Conservation (phyloP, 2,329 filamentous ascomycete genomes). For the Hypomyces perniciosus region DNA sequence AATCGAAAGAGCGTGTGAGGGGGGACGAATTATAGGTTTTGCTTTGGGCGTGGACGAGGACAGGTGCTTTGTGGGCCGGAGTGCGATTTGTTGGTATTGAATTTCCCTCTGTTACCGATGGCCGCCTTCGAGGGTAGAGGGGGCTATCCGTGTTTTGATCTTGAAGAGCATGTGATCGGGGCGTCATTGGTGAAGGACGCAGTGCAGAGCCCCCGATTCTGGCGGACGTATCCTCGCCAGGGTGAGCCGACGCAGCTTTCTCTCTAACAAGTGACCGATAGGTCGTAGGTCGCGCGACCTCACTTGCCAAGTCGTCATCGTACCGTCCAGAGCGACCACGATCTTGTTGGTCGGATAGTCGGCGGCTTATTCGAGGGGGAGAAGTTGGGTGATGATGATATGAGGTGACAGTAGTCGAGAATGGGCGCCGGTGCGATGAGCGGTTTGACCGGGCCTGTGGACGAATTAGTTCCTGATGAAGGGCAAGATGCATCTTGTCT, state of each 20-base stretch:
- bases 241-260: slow-evolving; percentile 32
- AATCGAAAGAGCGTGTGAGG: slow-evolving; percentile 40
- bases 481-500: background rate
- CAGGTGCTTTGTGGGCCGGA: slow-evolving; percentile 35
- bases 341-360: slow-evolving; percentile 53
- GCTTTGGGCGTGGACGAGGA: slow-evolving; percentile 19
- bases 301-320: slow-evolving; percentile 40
- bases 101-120: slow-evolving; percentile 45
- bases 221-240: slow-evolving; percentile 32
- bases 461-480: slow-evolving; percentile 3
- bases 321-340: slow-evolving; percentile 29
- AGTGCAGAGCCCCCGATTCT: slow-evolving; percentile 26
- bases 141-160: slow-evolving; percentile 31
- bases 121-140: slow-evolving; percentile 28
- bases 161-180: slow-evolving; percentile 42
- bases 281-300: slow-evolving; percentile 36
- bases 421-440: slow-evolving; percentile 44
- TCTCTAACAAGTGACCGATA: slow-evolving; percentile 35
- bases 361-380: slow-evolving; percentile 45
- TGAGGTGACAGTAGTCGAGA: slow-evolving; percentile 46
- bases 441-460: slow-evolving; percentile 43
- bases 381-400: slow-evolving; percentile 44
- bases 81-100: slow-evolving; percentile 35
- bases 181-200: slow-evolving; percentile 43
- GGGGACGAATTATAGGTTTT: slow-evolving; percentile 54